Evolutionary conservation across 2,329 filamentous ascomycete species (phyloP).

Genomic region (Penicillium sp.): DNA sequence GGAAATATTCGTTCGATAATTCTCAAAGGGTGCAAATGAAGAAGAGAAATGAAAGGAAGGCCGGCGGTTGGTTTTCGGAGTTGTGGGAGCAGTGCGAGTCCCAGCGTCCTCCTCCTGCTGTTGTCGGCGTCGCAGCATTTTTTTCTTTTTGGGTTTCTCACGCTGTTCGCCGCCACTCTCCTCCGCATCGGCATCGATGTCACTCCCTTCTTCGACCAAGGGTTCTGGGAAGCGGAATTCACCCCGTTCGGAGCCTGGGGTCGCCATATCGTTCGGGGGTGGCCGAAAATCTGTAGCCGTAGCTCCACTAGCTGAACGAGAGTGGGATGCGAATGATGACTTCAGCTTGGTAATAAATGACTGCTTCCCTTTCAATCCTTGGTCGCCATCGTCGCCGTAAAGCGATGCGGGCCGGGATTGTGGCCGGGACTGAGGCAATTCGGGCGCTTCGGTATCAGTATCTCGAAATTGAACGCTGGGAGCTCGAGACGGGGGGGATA

Average conservation of each 20-base stretch:
- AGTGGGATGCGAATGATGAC: constrained; percentile 54
- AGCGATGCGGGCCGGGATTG: constrained; percentile 64
- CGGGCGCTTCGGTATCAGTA: constrained; percentile 51
- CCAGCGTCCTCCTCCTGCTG: constrained; percentile 51
- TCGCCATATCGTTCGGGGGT: constrained; percentile 39
- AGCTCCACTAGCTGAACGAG: constrained; percentile 49
- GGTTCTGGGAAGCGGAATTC: constrained; percentile 54
- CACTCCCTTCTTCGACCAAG: constrained; percentile 60
- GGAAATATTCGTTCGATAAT: constrained; percentile 52
- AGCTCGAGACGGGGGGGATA: constrained; percentile 47
- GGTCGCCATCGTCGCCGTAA: constrained; percentile 61
- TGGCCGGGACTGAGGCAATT: constrained; percentile 54
- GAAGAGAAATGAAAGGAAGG: constrained; percentile 43
- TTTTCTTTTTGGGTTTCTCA: constrained; percentile 57
- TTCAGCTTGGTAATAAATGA: constrained; percentile 77
- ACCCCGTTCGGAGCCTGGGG: constrained; percentile 50
- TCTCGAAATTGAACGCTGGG: constrained; percentile 74
- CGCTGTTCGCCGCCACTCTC: constrained; percentile 78
- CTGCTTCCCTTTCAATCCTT: constrained; percentile 55
- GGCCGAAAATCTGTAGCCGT: constrained; percentile 44
- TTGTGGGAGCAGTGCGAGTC: constrained; percentile 64
- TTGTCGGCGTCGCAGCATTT: constrained; percentile 55
- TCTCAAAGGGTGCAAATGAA: constrained; percentile 49
- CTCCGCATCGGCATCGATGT: constrained; percentile 75
- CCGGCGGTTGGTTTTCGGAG: constrained; percentile 51